Percentiles rank a stretch among this genome's conserved stretches.
Conservation (phyloP, 768 basidiomycete species). For the Hortiboletus campestris region DNA sequence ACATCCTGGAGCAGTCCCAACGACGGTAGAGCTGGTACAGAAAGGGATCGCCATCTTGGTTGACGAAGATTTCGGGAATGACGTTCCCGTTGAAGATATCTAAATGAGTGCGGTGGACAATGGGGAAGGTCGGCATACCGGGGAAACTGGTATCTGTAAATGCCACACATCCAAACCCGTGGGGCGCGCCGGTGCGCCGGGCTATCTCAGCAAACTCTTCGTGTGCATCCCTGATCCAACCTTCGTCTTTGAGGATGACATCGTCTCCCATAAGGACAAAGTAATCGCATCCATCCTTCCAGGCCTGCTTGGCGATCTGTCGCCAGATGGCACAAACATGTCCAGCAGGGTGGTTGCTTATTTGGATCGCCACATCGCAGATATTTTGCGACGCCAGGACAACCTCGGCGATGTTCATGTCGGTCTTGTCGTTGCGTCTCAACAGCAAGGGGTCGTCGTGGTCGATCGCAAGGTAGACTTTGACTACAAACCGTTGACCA, state of each 20-base stretch:
- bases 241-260: conserved; percentile 46
- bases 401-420: conserved; percentile 34
- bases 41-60: conserved; percentile 60
- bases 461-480: conserved; percentile 55
- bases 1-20: conserved; percentile 50
- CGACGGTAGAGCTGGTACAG: conserved; percentile 60
- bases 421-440: conserved; percentile 4
- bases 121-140: conserved; percentile 63
- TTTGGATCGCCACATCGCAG: conserved; percentile 34
- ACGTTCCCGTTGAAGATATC: conserved; percentile 52
- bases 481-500: conserved; percentile 34
- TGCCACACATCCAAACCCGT: conserved; percentile 55
- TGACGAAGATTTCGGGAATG: conserved; percentile 51
- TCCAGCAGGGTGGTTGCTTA: conserved; percentile 42
- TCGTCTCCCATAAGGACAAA: conserved; percentile 57
- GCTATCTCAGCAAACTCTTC: conserved; percentile 38
- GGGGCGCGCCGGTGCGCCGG: conserved; percentile 28
- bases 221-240: conserved; percentile 49
- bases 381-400: conserved; percentile 40
- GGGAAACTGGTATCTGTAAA: conserved; percentile 55
- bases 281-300: conserved; percentile 48
- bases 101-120: conserved; percentile 54
- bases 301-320: conserved; percentile 47
- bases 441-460: conserved; percentile 44
- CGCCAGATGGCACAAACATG: conserved; percentile 56